A percentile compares a stretch with the other conserved stretches of the same genome.
Evolutionary conservation across 2,329 filamentous ascomycete genomes (phyloP).

Genomic region (Trichophyton benhamiae): DNA sequence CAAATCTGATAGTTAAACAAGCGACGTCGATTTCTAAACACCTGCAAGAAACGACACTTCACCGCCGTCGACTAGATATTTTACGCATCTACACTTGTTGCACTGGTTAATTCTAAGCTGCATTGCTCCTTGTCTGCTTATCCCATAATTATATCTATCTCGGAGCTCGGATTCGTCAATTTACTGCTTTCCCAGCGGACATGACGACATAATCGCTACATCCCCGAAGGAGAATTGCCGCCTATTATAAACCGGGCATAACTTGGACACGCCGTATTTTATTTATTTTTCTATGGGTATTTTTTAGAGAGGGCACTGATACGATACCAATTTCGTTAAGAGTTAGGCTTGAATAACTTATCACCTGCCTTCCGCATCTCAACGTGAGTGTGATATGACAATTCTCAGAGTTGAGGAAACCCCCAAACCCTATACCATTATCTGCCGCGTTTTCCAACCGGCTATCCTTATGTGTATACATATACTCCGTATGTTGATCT

Average conservation of each 20-base stretch:
- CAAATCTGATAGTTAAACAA: neutral
- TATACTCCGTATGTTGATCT: neutral
- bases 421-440: neutral
- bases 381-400: neutral
- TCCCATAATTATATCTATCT: too few species aligned
- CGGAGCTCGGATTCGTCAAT: too few species aligned
- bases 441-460: neutral
- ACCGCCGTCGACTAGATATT: neutral
- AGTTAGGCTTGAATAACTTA: neutral
- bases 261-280: neutral
- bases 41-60: neutral
- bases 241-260: neutral
- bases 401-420: neutral
- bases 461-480: neutral
- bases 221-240: too few species aligned
- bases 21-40: neutral
- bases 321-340: neutral
- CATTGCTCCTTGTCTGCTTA: too few species aligned
- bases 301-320: neutral
- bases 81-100: neutral
- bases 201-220: too few species aligned
- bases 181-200: too few species aligned
- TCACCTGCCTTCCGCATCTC: neutral
- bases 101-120: too few species aligned
- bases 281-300: neutral